These are phyloP conservation scores for Naganishia vishniacii DNA, from an alignment of 768 basidiomycete genomes.

Conservation along the genomic window DNA sequence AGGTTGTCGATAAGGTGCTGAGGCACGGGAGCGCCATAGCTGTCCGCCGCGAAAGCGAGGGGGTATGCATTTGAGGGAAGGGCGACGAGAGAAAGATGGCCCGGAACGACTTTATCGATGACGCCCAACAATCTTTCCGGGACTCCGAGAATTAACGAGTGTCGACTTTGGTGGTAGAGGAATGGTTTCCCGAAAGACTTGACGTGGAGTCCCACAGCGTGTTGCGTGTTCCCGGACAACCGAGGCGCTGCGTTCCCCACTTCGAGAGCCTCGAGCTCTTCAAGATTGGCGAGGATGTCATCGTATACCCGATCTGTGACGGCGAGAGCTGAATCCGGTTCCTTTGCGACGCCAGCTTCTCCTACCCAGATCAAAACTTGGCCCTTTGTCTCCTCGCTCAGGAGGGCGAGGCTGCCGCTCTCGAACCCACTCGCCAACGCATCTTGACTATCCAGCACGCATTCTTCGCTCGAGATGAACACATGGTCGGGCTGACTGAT, in stretches of 20 bases:
- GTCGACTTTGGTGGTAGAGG: slow-evolving; percentile 27
- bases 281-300: slow-evolving; percentile 1
- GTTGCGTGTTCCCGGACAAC: not conserved
- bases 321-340: not conserved
- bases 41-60: slow-evolving; percentile 60
- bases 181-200: slow-evolving; percentile 20
- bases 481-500: slow-evolving; percentile 28
- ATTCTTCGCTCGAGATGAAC: slow-evolving; percentile 32
- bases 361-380: slow-evolving; percentile 46
- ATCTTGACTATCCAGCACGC: slow-evolving; percentile 25
- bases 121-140: slow-evolving; percentile 33
- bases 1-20: slow-evolving; percentile 57
- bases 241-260: not conserved
- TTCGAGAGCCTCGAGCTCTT: not conserved
- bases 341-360: slow-evolving; percentile 46
- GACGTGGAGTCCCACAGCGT: not conserved
- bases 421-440: slow-evolving; percentile 28
- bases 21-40: slow-evolving; percentile 55
- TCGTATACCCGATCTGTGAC: slow-evolving; percentile 22
- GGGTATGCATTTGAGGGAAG: slow-evolving; percentile 49
- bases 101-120: slow-evolving; percentile 42
- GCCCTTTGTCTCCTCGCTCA: slow-evolving; percentile 13
- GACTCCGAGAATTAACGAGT: slow-evolving; percentile 42
- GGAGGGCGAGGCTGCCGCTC: slow-evolving; percentile 30
- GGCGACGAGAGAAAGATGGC: slow-evolving; percentile 21